Percentiles rank a stretch among this genome's conserved stretches.
These are phyloP conservation scores for Endoconidiophora polonica DNA, from an alignment of 2,329 filamentous ascomycete species.

Conservation along the genomic window DNA sequence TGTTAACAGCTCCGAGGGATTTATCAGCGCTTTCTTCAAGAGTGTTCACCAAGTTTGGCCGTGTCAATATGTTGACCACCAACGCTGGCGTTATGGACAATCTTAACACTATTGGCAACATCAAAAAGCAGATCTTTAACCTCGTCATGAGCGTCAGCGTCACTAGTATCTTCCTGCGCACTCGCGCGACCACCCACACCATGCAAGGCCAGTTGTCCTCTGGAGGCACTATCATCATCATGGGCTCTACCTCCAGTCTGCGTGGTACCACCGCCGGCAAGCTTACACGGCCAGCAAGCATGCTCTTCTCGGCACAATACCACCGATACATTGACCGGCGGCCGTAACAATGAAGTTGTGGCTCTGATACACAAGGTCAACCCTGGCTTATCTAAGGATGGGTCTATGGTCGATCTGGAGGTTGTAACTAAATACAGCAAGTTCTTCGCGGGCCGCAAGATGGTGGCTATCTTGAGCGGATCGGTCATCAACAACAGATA, in stretches of 20 bases:
- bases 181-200: slow-evolving; percentile 30
- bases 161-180: slow-evolving; percentile 36
- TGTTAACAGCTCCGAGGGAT: slow-evolving; percentile 23
- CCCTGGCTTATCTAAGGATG: slow-evolving; percentile 18
- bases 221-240: slow-evolving; percentile 35
- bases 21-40: slow-evolving; percentile 17
- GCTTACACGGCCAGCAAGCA: slow-evolving; percentile 39
- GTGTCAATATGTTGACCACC: slow-evolving; percentile 37
- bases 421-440: slow-evolving; percentile 25
- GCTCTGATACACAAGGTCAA: slow-evolving; percentile 16
- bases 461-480: slow-evolving; percentile 21
- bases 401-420: slow-evolving; percentile 19
- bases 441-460: slow-evolving; percentile 21
- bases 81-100: slow-evolving; percentile 41
- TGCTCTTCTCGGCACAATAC: slow-evolving; percentile 37
- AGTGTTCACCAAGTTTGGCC: slow-evolving; percentile 15
- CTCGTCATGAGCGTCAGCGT: slow-evolving; percentile 38
- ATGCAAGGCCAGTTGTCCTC: slow-evolving; percentile 13
- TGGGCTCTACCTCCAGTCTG: slow-evolving; percentile 29
- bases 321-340: slow-evolving; percentile 23
- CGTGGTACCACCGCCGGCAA: slow-evolving; percentile 25
- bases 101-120: slow-evolving; percentile 34
- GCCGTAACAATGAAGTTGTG: slow-evolving; percentile 22
- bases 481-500: slow-evolving; percentile 22
- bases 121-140: slow-evolving; percentile 32